Evolutionary conservation across 768 basidiomycete genomes (phyloP).

Genomic region (Tricholoma hemisulphureum): DNA sequence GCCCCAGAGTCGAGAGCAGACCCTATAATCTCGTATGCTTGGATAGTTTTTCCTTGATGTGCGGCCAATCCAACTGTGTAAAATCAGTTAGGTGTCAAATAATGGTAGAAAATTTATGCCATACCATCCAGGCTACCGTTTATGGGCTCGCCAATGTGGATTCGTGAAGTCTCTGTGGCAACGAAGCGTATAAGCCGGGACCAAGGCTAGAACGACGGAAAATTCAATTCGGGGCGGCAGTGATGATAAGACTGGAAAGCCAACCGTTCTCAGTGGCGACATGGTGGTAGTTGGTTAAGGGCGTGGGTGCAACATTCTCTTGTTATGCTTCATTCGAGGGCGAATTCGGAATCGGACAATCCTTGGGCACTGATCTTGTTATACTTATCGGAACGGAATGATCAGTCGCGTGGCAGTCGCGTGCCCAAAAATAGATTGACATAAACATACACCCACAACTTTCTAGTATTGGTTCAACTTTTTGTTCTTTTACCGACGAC

Average conservation of each 20-base stretch:
- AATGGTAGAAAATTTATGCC: slow-evolving; percentile 1
- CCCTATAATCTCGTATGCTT: slow-evolving; percentile 71
- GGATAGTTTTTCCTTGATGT: slow-evolving; percentile 51
- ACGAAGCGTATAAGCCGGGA: slow-evolving; percentile 80
- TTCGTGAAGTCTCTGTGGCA: slow-evolving; percentile 66
- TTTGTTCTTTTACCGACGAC: slow-evolving; percentile 8
- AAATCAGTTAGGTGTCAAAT: not conserved
- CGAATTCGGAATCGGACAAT: not conserved
- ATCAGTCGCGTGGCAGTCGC: slow-evolving; percentile 2
- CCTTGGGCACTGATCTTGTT: not conserved
- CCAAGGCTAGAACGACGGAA: slow-evolving; percentile 53
- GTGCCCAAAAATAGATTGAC: slow-evolving; percentile 12
- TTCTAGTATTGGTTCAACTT: slow-evolving; percentile 12
- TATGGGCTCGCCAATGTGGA: slow-evolving; percentile 79
- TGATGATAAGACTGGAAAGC: not conserved
- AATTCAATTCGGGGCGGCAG: not conserved
- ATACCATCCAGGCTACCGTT: slow-evolving; percentile 64
- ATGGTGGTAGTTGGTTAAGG: not conserved
- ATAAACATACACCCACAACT: slow-evolving; percentile 26
- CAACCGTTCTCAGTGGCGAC: slow-evolving; percentile 3
- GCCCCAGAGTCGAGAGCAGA: slow-evolving; percentile 66
- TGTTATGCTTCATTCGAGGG: not conserved
- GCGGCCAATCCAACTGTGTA: slow-evolving; percentile 60
- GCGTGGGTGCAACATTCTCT: not conserved
- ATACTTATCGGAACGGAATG: not conserved